These are phyloP conservation scores for Emericellopsis terricola DNA, from an alignment of 495 filamentous ascomycete species.

Conservation along the genomic window DNA sequence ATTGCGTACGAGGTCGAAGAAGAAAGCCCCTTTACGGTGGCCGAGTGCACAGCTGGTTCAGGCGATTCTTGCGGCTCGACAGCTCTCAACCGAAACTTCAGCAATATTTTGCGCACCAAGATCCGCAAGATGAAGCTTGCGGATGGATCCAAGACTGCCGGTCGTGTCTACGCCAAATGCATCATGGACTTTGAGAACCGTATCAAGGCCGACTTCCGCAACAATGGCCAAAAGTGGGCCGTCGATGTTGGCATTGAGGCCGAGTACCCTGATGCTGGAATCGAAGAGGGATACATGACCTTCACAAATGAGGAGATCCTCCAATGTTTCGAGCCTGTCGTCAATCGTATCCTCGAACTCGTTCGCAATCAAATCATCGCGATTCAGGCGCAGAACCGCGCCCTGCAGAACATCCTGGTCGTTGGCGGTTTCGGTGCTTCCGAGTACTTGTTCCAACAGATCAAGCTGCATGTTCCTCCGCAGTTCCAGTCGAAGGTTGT, in stretches of 20 bases:
- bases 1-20: slow-evolving; percentile 66
- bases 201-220: slow-evolving; percentile 67
- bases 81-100: slow-evolving; percentile 57
- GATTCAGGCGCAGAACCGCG: slow-evolving; percentile 57
- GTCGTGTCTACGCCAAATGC: slow-evolving; percentile 59
- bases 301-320: slow-evolving; percentile 67
- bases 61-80: slow-evolving; percentile 61
- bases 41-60: slow-evolving; percentile 57
- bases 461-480: slow-evolving; percentile 65
- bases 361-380: slow-evolving; percentile 64
- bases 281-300: slow-evolving; percentile 68
- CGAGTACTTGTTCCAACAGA: slow-evolving; percentile 66
- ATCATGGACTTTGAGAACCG: slow-evolving; percentile 71
- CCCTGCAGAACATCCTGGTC: slow-evolving; percentile 54
- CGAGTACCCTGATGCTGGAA: slow-evolving; percentile 58
- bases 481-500: slow-evolving; percentile 67
- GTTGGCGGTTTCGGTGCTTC: slow-evolving; percentile 61
- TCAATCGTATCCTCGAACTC: slow-evolving; percentile 56
- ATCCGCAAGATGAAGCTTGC: slow-evolving; percentile 66
- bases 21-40: slow-evolving; percentile 55
- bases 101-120: slow-evolving; percentile 57
- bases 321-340: slow-evolving; percentile 60
- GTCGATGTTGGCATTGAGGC: slow-evolving; percentile 63
- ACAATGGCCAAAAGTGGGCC: slow-evolving; percentile 64
- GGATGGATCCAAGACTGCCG: slow-evolving; percentile 55